phyloP scores from a whole-genome alignment of 768 basidiomycete species.

The Panaeolus cyanescens region DNA sequence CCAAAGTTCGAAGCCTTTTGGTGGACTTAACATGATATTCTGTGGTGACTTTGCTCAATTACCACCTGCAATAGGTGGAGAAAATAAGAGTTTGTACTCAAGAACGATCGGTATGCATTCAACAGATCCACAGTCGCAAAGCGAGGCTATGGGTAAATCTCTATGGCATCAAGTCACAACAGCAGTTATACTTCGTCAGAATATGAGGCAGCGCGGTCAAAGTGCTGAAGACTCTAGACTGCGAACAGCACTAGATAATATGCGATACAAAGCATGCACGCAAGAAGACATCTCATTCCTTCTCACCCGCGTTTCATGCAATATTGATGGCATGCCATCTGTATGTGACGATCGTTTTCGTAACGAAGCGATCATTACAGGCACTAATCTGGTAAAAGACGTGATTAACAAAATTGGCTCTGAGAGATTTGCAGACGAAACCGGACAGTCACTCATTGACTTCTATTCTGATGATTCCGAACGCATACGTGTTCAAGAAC shows the following conservation, averaged over 20 bases:
- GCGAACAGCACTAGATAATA: constrained; percentile 28
- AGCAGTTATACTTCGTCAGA: constrained; percentile 6
- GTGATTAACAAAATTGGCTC: constrained; percentile 27
- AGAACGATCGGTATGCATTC: neutral
- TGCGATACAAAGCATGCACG: constrained; percentile 26
- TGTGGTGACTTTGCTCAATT: constrained; percentile 50
- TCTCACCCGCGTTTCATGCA: constrained; percentile 16
- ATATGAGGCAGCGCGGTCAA: constrained; percentile 1
- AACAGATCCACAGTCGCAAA: neutral
- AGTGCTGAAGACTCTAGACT: constrained; percentile 23
- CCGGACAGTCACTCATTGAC: constrained; percentile 17
- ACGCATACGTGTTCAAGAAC: neutral
- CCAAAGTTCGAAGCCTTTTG: constrained; percentile 20
- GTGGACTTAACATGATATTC: constrained; percentile 41
- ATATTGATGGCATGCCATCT: constrained; percentile 8
- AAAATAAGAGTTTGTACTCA: neutral
- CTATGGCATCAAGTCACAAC: constrained; percentile 6
- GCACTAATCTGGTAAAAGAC: constrained; percentile 29
- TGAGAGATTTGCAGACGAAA: constrained; percentile 31
- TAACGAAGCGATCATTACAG: constrained; percentile 34
- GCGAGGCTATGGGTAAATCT: neutral
- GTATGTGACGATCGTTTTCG: constrained; percentile 16
- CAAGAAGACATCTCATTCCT: constrained; percentile 25
- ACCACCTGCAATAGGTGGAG: constrained; percentile 29
- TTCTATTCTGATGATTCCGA: constrained; percentile 31